A percentile compares a stretch with the other conserved stretches of the same genome.
Evolutionary conservation across 352 stramenopile species (phyloP).

Genomic region (Globisporangium abappressorium): DNA sequence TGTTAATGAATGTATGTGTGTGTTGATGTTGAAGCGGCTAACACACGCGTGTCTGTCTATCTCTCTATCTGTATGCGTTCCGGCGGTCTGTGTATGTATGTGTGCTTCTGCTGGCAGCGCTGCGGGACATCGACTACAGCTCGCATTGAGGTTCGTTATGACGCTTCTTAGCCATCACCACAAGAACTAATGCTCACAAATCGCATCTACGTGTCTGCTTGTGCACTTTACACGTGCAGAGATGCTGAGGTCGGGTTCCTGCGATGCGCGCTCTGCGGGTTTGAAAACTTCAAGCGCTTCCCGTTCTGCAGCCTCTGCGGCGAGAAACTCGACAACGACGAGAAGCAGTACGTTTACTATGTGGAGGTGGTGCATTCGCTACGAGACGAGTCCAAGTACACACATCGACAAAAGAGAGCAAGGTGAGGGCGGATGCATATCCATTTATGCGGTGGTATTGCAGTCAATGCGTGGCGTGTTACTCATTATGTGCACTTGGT

Average conservation of each 20-base stretch:
- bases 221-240: background rate
- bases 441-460: too few relatives aligned
- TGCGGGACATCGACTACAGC: background rate
- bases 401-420: background rate
- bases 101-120: background rate
- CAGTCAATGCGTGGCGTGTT: too few relatives aligned
- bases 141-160: background rate
- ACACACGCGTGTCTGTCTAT: background rate
- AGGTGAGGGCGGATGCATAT: too few relatives aligned
- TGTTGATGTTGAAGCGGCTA: background rate
- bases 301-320: conserved; percentile 45
- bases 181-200: too few relatives aligned
- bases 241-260: conserved; percentile 7
- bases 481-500: too few relatives aligned
- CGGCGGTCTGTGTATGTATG: background rate
- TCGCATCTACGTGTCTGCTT: too few relatives aligned
- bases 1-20: background rate
- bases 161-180: background rate
- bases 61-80: background rate
- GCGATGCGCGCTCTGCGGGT: background rate
- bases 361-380: background rate
- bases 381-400: background rate
- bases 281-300: conserved; percentile 17
- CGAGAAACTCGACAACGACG: conserved; percentile 76
- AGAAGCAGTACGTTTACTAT: background rate